Evolutionary conservation across 129 eudicot genomes (phyloP).

Genomic region (Flaveria bidentis): DNA sequence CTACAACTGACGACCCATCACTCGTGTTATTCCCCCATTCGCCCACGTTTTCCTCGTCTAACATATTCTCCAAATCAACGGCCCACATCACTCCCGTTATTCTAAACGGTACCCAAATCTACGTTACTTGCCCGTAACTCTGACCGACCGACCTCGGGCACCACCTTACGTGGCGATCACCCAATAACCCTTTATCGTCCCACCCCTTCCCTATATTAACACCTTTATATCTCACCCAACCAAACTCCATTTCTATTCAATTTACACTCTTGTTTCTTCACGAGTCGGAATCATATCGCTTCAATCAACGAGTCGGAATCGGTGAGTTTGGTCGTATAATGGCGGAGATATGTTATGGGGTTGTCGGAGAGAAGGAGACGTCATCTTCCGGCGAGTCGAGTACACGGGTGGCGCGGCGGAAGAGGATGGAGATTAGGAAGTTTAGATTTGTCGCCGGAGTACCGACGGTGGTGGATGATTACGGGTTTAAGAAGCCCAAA

Average conservation of each 20-base stretch:
- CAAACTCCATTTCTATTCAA: neutral
- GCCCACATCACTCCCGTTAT: conserved; percentile 12
- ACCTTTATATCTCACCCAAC: neutral
- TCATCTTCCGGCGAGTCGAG: conserved; percentile 12
- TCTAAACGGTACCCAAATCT: neutral
- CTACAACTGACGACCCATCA: conserved; percentile 21
- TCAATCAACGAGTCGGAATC: neutral
- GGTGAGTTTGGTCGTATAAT: neutral
- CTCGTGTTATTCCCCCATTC: conserved; percentile 17
- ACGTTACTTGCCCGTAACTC: conserved; percentile 21
- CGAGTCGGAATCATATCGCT: neutral
- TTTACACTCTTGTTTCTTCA: neutral
- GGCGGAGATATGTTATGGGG: conserved; percentile 38
- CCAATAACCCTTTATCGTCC: conserved; percentile 10
- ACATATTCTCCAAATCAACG: conserved; percentile 27
- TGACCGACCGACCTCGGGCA: conserved; percentile 17
- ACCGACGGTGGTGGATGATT: conserved; percentile 3
- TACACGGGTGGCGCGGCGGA: conserved; percentile 36
- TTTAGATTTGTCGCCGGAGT: conserved; percentile 13
- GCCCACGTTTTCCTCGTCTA: conserved; percentile 33
- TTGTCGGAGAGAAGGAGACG: conserved; percentile 16
- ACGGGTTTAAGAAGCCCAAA: conserved; percentile 28
- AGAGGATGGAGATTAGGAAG: conserved; percentile 39
- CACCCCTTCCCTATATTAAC: conserved; percentile 4
- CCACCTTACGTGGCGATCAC: conserved; percentile 21